Base-by-base conservation (phyloP, 2,329 filamentous ascomycete genomes). In the Scedosporium boydii region DNA sequence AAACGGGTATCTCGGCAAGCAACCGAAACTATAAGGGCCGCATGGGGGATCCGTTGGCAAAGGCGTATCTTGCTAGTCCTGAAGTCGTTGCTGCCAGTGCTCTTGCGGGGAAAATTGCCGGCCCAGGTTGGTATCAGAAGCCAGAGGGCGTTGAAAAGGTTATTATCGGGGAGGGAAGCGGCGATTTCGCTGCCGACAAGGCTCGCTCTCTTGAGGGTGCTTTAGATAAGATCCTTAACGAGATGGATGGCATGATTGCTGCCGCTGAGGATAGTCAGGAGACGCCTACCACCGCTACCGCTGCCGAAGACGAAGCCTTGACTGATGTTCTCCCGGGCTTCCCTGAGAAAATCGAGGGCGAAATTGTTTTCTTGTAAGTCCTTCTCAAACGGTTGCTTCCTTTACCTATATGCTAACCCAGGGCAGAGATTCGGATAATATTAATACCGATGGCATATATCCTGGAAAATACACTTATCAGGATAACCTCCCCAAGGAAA, bases 371-470 rank as follows among this genome's bases (percentile, higher is more conserved):
- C 75, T 90, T 38, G 34, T 38, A 14, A 34, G 29, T 34, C 5
- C 7, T 38, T 38, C 10, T 38, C 34, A 38, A 38, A 12, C 10
- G 3, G 34, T 38, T 38, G 34, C 34, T 38, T 38, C 10, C 34
- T 14, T 38, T 12, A 12, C 10, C 2, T 12, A 38, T 12, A 12
- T 12, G 12, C 34, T 38, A 38, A 38, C 10, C 34, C 34, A 10
- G 34, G 9, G 29, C 6, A 34, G 85, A 71, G 90, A 96, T 69
- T 85, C 84, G 0, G 78, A 82, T 67, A 96, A 96, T 75, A 85
- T 97, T 72, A 90, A 95, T 76, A 98, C 93, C 0, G 93, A 98
- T 70, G 87, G 84, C 61, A 96, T 98, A 72, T 98, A 98, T 73
- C 89, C 92, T 0, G 91, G 90, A 10, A 88, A 88, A 74, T 89